Base-by-base conservation (phyloP, 2,329 filamentous ascomycete species). In the Periconia sp. region DNA sequence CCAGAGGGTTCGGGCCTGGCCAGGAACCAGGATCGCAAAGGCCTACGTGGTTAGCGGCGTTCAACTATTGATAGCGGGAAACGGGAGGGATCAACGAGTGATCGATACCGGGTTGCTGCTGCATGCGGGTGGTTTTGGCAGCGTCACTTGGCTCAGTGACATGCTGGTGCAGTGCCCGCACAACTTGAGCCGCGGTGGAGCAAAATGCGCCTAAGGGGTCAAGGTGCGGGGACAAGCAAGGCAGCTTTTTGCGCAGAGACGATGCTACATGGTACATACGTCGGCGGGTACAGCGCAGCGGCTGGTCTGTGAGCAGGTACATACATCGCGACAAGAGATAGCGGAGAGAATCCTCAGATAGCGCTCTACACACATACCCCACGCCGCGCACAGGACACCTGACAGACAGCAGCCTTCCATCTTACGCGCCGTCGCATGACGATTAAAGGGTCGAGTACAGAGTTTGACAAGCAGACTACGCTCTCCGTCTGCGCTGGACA, bases 51-150 rank as follows among this genome's bases (percentile, higher is more conserved):
- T n/a, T n/a, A n/a, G n/a, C n/a, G n/a, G n/a, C n/a, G 7, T 31
- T 24, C 28, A 37, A 39, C 48, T 54, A 54, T 54, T 50, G 53
- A 47, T 54, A 52, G 46, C 53, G 43, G 35, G 21, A 50, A 25
- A 21, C 11, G 43, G 53, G 19, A 43, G 35, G 16, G 50, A 56
- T 54, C 50, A 39, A 29, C 53, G 33, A 18, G 23, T 33, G 49
- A 53, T 50, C 36, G 34, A 19, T 33, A 18, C 48, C 21, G 26
- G 45, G 42, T 37, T 43, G 25, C 35, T 43, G 17, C 40, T 39
- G 38, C 35, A 25, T 19, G 33, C n/a, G 21, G 25, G 21, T 10
- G 13, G 13, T 35, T 25, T 32, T 24, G n/a, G n/a, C n/a, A n/a
- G n/a, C n/a, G n/a, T n/a, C n/a, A n/a, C n/a, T n/a, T n/a, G n/a